Base-by-base conservation (phyloP, 495 filamentous ascomycete genomes). In the Penicillium diatomitis region DNA sequence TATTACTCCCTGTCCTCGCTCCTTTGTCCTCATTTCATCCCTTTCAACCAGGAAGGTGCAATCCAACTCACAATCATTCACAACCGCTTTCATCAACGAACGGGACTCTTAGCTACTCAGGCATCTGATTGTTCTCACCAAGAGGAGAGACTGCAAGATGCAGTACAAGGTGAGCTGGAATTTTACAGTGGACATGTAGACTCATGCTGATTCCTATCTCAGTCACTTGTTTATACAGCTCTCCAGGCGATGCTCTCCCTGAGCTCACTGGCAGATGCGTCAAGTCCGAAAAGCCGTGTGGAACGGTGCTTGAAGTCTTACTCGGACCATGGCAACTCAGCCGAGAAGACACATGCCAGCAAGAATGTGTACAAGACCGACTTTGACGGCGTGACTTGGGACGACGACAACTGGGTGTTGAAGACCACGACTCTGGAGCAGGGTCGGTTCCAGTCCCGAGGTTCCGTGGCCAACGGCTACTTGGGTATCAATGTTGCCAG, bases 381-480 rank as follows among this genome's bases (percentile, higher is more conserved):
- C 27, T 79, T 79, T 43, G 51, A 64, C 6, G 71, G 70, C 3
- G 73, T 79, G 10, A 77, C 70, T 5, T 88, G 82, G 83, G 78
- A 86, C 50, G 72, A 84, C 38, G 72, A 72, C 34, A 73, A 79
- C 40, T 86, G 84, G 84, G 57, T 67, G 4, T 64, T 87, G 6
- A 72, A 66, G 0, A 82, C 79, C 3, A 77, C 70, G 6, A 68
- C 57, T 11, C 64, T 81, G 2, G 69, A 77, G 45, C 80, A 76
- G 51, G 82, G 81, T 28, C 75, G 78, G 40, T 86, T 78, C 59
- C 77, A 86, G 55, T 69, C 79, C 0, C 79, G 83, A 32, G 71
- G 81, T 41, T 78, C 76, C 9, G 68, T 88, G 7, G 80, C 83
- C 4, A 88, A 82, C 57, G 79, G 79, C 12, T 82, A 82, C 49